A percentile compares a stretch with the other conserved stretches of the same genome.
Conservation (phyloP, 148 eudicot genomes). For the Vaccinium corymbosum region DNA sequence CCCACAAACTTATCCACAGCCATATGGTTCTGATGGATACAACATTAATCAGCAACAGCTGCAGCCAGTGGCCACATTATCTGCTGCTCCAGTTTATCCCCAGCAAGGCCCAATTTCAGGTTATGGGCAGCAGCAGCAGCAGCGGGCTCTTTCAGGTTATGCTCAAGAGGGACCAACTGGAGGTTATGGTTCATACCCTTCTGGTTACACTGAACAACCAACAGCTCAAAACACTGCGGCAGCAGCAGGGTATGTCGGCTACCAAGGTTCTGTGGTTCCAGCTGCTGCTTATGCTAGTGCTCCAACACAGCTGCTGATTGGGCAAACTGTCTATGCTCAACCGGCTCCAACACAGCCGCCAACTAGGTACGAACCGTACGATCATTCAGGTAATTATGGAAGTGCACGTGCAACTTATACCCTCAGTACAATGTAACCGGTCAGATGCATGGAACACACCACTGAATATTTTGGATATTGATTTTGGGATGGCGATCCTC, state of each 20-base stretch:
- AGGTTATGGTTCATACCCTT: constrained; percentile 30
- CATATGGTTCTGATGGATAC: constrained; percentile 61
- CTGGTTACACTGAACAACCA: constrained; percentile 47
- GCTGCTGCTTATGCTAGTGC: constrained; percentile 13
- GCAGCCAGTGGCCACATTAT: constrained; percentile 30
- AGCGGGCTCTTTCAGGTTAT: constrained; percentile 27
- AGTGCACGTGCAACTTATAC: constrained; percentile 18
- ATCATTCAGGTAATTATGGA: constrained; percentile 21
- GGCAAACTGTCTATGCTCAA: constrained; percentile 19
- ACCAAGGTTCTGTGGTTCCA: constrained; percentile 43
- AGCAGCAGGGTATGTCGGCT: constrained; percentile 34
- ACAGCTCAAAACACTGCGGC: constrained; percentile 32
- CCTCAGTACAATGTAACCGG: constrained; percentile 46
- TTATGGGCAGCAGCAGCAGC: constrained; percentile 44
- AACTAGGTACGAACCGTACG: constrained; percentile 7
- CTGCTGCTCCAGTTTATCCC: constrained; percentile 48
- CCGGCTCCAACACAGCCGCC: constrained; percentile 23
- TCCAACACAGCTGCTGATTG: not conserved
- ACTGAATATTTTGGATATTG: constrained; percentile 25
- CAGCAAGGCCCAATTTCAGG: constrained; percentile 61
- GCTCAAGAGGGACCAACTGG: constrained; percentile 25
- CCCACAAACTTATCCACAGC: constrained; percentile 42
- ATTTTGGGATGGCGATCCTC: not conserved
- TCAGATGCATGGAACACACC: constrained; percentile 52
- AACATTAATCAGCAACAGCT: constrained; percentile 35